Conservation (phyloP, 257 asterid genomes). For the Lavandula angustifolia region DNA sequence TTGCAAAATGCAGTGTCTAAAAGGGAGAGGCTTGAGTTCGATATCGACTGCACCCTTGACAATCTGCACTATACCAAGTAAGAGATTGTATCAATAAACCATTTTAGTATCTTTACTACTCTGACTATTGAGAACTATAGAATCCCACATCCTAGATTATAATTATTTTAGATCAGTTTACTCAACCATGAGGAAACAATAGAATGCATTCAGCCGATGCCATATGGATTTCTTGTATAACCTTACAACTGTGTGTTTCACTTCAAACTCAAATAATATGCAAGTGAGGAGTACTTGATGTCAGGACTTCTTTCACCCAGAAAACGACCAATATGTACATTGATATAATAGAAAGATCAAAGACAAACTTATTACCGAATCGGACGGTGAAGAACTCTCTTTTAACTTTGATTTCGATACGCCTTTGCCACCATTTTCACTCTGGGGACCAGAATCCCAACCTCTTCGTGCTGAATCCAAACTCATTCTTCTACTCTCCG, state of each 20-base stretch:
- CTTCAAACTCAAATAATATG: not conserved
- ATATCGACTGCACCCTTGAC: too few relatives aligned
- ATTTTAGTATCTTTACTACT: not conserved
- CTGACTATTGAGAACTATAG: not conserved
- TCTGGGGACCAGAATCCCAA: constrained; percentile 62
- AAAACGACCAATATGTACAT: not conserved
- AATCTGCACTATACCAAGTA: not conserved
- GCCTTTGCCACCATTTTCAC: constrained; percentile 38
- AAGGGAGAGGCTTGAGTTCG: too few relatives aligned
- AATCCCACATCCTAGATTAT: not conserved
- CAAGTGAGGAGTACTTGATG: not conserved
- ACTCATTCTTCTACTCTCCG: constrained; percentile 70
- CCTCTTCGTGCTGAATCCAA: constrained; percentile 75
- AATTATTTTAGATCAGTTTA: not conserved
- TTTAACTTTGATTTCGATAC: constrained; percentile 42
- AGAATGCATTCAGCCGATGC: not conserved
- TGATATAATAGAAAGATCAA: not conserved
- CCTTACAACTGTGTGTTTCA: not conserved
- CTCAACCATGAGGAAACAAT: not conserved
- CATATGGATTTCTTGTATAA: not conserved
- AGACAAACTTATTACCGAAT: constrained; percentile 53
- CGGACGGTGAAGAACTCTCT: constrained; percentile 30
- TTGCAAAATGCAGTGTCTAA: not conserved
- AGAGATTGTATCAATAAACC: not conserved
- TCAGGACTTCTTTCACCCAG: too few relatives aligned